Base-by-base conservation (phyloP, 2,329 filamentous ascomycete genomes). In the Aspergillus fructus region DNA sequence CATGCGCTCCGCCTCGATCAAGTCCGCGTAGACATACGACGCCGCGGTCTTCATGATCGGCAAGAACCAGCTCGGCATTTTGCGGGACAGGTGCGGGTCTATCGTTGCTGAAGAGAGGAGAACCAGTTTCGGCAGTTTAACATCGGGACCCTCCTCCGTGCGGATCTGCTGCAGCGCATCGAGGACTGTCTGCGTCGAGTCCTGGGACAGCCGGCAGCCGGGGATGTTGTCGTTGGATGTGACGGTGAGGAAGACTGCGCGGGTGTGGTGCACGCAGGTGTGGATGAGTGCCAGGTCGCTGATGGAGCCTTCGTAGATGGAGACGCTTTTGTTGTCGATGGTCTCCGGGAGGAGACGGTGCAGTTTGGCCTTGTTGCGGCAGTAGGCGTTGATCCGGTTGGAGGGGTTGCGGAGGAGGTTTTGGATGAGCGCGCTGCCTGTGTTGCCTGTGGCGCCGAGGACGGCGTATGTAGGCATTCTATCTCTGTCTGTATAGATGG, bases 181-280 rank as follows among this genome's bases (percentile, higher is more conserved):
- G 15, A 82, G 63, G 1, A 82, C 69, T 19, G 57, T 60, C 2
- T 55, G 19, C 0, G 75, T 70, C 2, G 64, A 67, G 59, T 81
- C 76, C 49, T 75, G 71, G 2, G 64, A 65, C 2, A 81, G 56
- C 17, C 65, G 66, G 49, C 68, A 75, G 9, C 74, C 73, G 0
- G 80, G 80, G 1, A 77, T 60, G 65, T 81, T 79, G 66, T 78
- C 74, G 58, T 77, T 78, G 30, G 69, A 76, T 1, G 74, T 64
- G 0, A 78, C 70, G 9, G 67, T 64, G 2, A 77, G 63, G 62
- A 82, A 81, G 15, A 79, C 69, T 21, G 74, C 76, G 3, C 60
- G 59, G 48, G 62, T 62, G 52, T 63, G 71, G 6, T 65, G 63
- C 4, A 82, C 55, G 61, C 76, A 80, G 1, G 63, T 23, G 3